phyloP scores from a whole-genome alignment of 768 basidiomycete genomes.

The Kwoniella dejecticola region DNA sequence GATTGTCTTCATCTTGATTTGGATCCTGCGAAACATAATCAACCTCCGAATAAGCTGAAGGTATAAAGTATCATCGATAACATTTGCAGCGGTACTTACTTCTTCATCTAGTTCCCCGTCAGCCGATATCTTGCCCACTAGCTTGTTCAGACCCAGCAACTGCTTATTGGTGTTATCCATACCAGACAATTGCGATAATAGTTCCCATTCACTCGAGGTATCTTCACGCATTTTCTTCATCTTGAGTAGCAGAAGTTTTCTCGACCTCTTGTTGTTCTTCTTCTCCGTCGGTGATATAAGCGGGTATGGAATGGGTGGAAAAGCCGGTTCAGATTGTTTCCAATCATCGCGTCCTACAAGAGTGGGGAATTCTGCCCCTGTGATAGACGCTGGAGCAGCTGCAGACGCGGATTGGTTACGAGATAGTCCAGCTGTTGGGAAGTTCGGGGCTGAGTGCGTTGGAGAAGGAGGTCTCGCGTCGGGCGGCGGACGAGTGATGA shows the following conservation, averaged over 20 bases:
- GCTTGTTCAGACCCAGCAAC: slow-evolving; percentile 3
- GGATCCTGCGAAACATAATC: too few species aligned
- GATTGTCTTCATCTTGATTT: slow-evolving; percentile 6
- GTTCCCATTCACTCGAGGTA: slow-evolving; percentile 17
- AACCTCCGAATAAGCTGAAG: too few species aligned
- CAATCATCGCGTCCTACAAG: slow-evolving; percentile 1
- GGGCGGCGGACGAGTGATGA: slow-evolving; percentile 20
- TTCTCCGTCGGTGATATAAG: background rate
- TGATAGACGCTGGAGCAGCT: too few species aligned
- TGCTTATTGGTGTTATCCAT: slow-evolving; percentile 1
- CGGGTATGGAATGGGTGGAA: slow-evolving; percentile 3
- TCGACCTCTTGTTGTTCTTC: slow-evolving; percentile 7
- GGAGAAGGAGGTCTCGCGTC: background rate
- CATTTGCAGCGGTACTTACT: too few species aligned
- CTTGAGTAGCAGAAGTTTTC: slow-evolving; percentile 2
- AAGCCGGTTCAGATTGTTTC: slow-evolving; percentile 1
- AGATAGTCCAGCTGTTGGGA: slow-evolving; percentile 1
- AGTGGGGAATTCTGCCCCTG: too few species aligned
- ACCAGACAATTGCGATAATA: background rate
- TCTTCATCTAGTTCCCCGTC: slow-evolving; percentile 8
- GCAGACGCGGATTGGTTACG: background rate
- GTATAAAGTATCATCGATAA: too few species aligned
- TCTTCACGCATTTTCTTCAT: slow-evolving; percentile 3
- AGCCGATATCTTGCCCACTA: slow-evolving; percentile 16
- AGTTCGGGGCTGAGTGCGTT: background rate